Conservation (phyloP, 208 protist species). For the Naegleria fowleri region DNA sequence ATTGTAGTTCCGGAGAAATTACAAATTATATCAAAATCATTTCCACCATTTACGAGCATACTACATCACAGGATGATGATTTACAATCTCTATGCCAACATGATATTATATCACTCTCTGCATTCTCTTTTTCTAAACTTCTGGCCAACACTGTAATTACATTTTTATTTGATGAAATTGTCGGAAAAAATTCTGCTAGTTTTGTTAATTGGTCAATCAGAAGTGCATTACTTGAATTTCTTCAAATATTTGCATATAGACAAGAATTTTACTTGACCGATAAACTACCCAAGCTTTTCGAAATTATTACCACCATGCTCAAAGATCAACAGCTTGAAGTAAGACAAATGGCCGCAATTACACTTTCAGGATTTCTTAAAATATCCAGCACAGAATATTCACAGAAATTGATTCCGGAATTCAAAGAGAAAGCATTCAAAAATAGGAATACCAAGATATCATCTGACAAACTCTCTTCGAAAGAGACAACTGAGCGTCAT, state of each 20-base stretch:
- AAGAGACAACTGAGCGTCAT: background rate
- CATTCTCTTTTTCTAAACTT: background rate
- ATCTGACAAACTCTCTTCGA: background rate
- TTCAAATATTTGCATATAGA: constrained; percentile 29
- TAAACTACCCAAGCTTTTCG: background rate
- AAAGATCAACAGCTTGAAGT: constrained; percentile 26
- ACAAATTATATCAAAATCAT: background rate
- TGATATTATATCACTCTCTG: background rate
- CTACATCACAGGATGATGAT: constrained; percentile 6
- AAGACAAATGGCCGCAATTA: background rate
- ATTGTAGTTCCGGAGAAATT: background rate
- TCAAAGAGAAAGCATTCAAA: background rate
- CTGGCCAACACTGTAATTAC: background rate
- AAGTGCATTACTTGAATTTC: background rate
- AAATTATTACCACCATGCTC: background rate
- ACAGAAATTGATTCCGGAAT: background rate
- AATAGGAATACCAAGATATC: background rate
- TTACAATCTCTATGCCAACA: background rate
- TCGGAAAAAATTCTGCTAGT: background rate
- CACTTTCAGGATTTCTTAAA: constrained; percentile 25
- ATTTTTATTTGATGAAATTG: background rate
- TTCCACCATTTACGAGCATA: background rate
- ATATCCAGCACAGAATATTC: background rate
- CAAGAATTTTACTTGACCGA: constrained; percentile 20
- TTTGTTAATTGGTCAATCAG: constrained; percentile 20